Evolutionary conservation across 139 green algal species (phyloP).

Genomic region (Tetradesmus lagerheimii): DNA sequence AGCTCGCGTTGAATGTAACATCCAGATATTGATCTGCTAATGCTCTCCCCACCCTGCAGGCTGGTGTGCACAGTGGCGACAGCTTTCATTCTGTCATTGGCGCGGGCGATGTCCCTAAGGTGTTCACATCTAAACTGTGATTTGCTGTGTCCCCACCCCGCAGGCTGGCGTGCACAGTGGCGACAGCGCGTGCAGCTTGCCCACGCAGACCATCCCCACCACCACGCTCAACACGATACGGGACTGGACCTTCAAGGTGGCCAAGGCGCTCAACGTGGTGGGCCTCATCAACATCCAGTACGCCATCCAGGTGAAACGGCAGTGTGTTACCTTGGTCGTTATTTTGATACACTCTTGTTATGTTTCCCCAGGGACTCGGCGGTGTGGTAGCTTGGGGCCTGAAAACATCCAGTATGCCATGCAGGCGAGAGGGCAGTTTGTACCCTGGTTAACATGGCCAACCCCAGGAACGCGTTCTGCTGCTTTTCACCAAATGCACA

Average conservation of each 20-base stretch:
- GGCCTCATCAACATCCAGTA: conserved; percentile 99
- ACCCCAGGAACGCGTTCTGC: too few species aligned
- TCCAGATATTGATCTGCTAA: not conserved
- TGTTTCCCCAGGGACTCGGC: too few species aligned
- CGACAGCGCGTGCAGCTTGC: conserved; percentile 97
- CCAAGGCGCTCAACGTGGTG: conserved; percentile 91
- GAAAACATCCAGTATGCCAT: conserved; percentile 93
- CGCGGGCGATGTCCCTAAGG: too few species aligned
- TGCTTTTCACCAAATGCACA: too few species aligned
- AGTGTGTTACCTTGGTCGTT: too few species aligned
- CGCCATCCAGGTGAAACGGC: conserved; percentile 87
- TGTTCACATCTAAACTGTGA: too few species aligned
- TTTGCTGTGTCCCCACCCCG: conserved; percentile 12
- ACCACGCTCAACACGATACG: conserved; percentile 85
- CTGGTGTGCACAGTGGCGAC: conserved; percentile 97
- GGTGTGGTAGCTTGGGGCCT: not conserved
- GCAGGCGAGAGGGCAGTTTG: conserved; percentile 55
- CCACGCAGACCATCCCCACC: conserved; percentile 85
- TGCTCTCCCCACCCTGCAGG: conserved; percentile 51
- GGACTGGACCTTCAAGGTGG: conserved; percentile 92
- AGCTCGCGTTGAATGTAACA: too few species aligned
- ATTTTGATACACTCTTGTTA: too few species aligned
- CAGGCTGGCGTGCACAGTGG: conserved; percentile 95
- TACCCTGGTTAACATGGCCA: too few species aligned
- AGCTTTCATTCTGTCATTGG: too few species aligned